phyloP scores from a whole-genome alignment of 176 grass and related monocot genomes.

The Canna indica region DNA sequence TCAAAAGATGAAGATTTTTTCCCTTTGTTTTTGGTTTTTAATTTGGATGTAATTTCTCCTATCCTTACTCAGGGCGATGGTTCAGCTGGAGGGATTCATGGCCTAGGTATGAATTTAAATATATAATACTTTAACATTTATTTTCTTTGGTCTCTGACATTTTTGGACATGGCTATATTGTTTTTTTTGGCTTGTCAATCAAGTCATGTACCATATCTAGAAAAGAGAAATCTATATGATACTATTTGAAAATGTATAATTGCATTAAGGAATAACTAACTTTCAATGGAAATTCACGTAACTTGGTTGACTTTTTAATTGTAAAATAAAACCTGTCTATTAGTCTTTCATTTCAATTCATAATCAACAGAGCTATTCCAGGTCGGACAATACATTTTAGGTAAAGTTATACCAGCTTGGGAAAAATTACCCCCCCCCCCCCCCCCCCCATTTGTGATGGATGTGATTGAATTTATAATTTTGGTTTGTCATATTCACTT shows the following conservation, averaged over 20 bases:
- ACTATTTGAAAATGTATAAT: neutral
- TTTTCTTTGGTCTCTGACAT: neutral
- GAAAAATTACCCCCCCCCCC: neutral
- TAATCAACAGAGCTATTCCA: too few species aligned
- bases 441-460: too few species aligned
- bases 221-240: too few species aligned
- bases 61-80: conserved; percentile 32
- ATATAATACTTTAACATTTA: neutral
- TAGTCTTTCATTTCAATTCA: too few species aligned
- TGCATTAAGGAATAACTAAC: neutral
- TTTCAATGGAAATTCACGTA: too few species aligned
- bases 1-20: neutral
- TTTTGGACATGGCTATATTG: neutral
- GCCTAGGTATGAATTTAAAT: conserved; percentile 38
- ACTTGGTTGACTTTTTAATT: too few species aligned
- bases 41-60: conserved; percentile 7
- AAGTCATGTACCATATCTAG: neutral
- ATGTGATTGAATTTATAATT: neutral
- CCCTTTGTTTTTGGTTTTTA: neutral
- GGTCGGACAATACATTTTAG: too few species aligned
- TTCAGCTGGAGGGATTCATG: conserved; percentile 34
- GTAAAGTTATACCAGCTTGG: too few species aligned
- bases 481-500: neutral
- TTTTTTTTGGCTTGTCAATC: neutral
- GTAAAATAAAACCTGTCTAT: too few species aligned